phyloP scores from a whole-genome alignment of 2,329 filamentous ascomycete genomes.

The Neonectria hederae region DNA sequence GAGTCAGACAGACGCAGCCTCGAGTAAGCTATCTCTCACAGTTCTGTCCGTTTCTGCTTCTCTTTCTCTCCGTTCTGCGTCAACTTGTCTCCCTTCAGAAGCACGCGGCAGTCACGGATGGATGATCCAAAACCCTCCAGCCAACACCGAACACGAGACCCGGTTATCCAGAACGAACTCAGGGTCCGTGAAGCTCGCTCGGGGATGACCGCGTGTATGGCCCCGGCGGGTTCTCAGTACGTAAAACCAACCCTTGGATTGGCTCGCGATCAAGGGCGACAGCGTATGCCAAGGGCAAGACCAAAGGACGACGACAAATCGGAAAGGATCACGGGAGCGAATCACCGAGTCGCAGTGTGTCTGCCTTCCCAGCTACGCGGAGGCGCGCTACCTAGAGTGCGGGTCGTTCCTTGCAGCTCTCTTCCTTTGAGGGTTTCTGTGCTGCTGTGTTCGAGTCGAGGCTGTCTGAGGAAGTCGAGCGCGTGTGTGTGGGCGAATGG shows the following conservation, averaged over 20 bases:
- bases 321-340: conserved; percentile 25
- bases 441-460: conserved; percentile 20
- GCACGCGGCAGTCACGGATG: not conserved
- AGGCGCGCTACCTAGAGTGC: conserved; percentile 33
- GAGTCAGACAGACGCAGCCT: conserved; percentile 1
- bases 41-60: not conserved
- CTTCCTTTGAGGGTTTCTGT: conserved; percentile 16
- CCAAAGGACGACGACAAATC: not conserved
- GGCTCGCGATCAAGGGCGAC: conserved; percentile 36
- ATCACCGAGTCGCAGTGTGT: conserved; percentile 31
- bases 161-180: conserved; percentile 24
- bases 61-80: conserved; percentile 10
- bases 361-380: conserved; percentile 13
- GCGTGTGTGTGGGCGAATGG: conserved; percentile 34
- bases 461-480: conserved; percentile 16
- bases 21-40: not conserved
- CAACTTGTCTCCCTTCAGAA: conserved; percentile 4
- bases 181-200: conserved; percentile 29
- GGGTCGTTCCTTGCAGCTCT: conserved; percentile 41
- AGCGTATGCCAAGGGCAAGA: not conserved
- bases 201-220: conserved; percentile 37
- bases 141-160: conserved; percentile 38
- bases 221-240: conserved; percentile 38
- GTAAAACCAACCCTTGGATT: conserved; percentile 43
- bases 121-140: conserved; percentile 28